Percentiles rank a stretch among this genome's conserved stretches.
These are phyloP conservation scores for Epichloe gansuensis DNA, from an alignment of 2,329 filamentous ascomycete genomes.

Conservation along the genomic window DNA sequence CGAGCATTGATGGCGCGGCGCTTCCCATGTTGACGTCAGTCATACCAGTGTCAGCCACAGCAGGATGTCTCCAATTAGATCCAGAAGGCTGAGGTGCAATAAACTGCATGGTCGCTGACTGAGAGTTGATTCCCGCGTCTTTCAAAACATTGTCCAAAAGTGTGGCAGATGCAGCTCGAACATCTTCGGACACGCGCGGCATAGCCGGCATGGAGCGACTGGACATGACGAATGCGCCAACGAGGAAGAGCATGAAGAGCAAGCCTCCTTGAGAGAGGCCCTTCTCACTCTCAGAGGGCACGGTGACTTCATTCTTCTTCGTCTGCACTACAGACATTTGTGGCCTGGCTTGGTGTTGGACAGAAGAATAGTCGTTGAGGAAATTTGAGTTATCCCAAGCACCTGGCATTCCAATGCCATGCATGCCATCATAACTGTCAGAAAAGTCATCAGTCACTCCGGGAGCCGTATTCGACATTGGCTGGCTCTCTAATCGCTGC, in stretches of 20 bases:
- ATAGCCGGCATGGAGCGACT: constrained; percentile 63
- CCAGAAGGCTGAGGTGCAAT: constrained; percentile 42
- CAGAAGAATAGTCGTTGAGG: constrained; percentile 57
- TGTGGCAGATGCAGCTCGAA: constrained; percentile 64
- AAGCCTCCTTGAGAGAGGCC: constrained; percentile 66
- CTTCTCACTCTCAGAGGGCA: constrained; percentile 43
- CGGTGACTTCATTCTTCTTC: constrained; percentile 34
- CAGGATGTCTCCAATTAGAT: constrained; percentile 31
- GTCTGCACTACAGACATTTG: constrained; percentile 41
- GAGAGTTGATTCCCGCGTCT: constrained; percentile 52
- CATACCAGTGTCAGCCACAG: constrained; percentile 32
- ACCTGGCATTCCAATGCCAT: constrained; percentile 68
- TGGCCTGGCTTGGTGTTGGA: constrained; percentile 45
- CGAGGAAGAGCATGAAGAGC: constrained; percentile 89
- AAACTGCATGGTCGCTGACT: constrained; percentile 30
- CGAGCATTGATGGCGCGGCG: constrained; percentile 48
- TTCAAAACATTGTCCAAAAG: constrained; percentile 73
- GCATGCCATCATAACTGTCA: constrained; percentile 68
- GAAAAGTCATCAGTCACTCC: constrained; percentile 49
- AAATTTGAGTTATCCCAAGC: constrained; percentile 69
- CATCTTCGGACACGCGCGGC: constrained; percentile 67
- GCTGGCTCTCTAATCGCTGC: constrained; percentile 53
- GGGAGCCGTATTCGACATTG: constrained; percentile 23
- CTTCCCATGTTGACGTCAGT: constrained; percentile 23
- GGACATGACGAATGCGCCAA: constrained; percentile 90